These are phyloP conservation scores for Fragilaria radians DNA, from an alignment of 108 stramenopile genomes.

Conservation along the genomic window DNA sequence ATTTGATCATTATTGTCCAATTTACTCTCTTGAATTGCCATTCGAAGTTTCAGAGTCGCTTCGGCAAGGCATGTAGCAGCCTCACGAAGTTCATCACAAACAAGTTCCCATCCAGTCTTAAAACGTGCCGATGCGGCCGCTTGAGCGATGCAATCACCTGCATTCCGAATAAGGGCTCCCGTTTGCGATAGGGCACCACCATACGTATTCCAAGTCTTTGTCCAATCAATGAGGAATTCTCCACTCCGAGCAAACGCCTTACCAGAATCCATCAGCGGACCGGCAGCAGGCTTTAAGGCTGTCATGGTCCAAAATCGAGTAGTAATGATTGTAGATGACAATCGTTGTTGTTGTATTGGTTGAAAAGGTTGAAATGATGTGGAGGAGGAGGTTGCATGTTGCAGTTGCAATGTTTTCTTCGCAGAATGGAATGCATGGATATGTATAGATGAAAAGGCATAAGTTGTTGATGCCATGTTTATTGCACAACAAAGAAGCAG, in stretches of 20 bases:
- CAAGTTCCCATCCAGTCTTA: constrained; percentile 68
- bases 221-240: constrained; percentile 68
- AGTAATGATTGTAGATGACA: too few relatives aligned
- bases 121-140: constrained; percentile 73
- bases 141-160: constrained; percentile 74
- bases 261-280: constrained; percentile 67
- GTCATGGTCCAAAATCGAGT: too few relatives aligned
- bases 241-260: constrained; percentile 73
- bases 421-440: too few relatives aligned
- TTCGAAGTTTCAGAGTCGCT: constrained; percentile 31
- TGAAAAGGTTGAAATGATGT: too few relatives aligned
- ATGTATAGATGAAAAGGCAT: too few relatives aligned
- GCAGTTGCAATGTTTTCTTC: too few relatives aligned
- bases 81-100: constrained; percentile 76
- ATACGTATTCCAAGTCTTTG: constrained; percentile 45
- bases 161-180: constrained; percentile 63
- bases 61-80: constrained; percentile 55
- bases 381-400: too few relatives aligned
- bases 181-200: constrained; percentile 65
- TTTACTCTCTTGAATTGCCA: constrained; percentile 44
- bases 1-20: constrained; percentile 31
- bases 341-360: too few relatives aligned
- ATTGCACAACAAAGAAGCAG: too few relatives aligned
- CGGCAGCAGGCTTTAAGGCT: constrained; percentile 66
- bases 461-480: too few relatives aligned